These are phyloP conservation scores for Kernera saxatilis DNA, from an alignment of 345 rosid species.

Conservation along the genomic window DNA sequence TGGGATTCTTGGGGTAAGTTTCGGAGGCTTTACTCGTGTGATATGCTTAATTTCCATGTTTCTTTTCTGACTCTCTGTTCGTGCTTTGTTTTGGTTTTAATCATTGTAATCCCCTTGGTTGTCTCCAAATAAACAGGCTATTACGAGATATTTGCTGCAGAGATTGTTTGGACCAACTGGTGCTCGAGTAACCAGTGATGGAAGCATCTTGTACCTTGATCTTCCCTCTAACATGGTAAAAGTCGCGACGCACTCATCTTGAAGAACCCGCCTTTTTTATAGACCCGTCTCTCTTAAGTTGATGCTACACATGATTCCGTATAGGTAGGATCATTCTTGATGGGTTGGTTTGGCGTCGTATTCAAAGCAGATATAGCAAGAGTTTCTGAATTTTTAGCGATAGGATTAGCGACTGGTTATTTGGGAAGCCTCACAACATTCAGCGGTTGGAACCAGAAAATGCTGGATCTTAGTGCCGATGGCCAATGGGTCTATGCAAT, in stretches of 20 bases:
- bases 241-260: neutral
- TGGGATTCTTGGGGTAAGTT: constrained; percentile 72
- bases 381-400: constrained; percentile 62
- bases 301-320: neutral
- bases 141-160: constrained; percentile 67
- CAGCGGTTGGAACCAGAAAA: constrained; percentile 96
- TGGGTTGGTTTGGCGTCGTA: constrained; percentile 95
- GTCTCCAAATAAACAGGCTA: constrained; percentile 46
- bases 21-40: neutral
- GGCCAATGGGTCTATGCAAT: constrained; percentile 69
- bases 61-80: neutral
- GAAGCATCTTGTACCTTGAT: constrained; percentile 60
- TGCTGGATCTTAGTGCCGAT: constrained; percentile 73
- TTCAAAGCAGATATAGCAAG: constrained; percentile 63
- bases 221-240: constrained; percentile 88
- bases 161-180: constrained; percentile 70
- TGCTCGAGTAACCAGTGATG: constrained; percentile 56
- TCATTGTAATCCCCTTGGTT: neutral
- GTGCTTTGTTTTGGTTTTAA: neutral
- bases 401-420: constrained; percentile 84
- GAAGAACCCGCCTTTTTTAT: neutral
- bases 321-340: constrained; percentile 91
- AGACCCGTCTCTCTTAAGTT: neutral
- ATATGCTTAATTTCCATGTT: neutral
- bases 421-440: constrained; percentile 94